Evolutionary conservation across 108 stramenopile genomes (phyloP), one percentile per base, ranked within the genome.

Genomic region (Skeletonema potamos): DNA sequence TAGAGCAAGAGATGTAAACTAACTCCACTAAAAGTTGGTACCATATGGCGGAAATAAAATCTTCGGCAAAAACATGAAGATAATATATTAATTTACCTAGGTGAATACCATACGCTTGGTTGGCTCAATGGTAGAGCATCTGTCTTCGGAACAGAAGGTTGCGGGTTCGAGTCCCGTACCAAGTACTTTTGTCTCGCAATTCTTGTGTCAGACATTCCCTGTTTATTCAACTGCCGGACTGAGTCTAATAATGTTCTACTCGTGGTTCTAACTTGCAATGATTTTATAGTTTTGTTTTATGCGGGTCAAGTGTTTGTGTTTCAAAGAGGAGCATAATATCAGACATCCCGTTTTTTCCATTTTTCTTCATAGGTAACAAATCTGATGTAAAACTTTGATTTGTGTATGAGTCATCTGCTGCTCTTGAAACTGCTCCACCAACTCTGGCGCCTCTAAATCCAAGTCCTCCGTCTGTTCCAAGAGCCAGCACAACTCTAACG

Each of bases 91-190:
- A 36, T 36, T 36, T 36, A 36, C 10, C 9, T 6, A 10, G 8
- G 1, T 7, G 9, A 8, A 13, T 0, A 41, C 4, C 15, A n/a
- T 15, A 34, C 13, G 77, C 77, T 79, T 71, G 58, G 66, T 82
- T 93, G 92, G 92, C 92, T 89, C 92, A 93, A 93, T 89, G 92
- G 92, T 82, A 93, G 92, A 89, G 92, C 92, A 87, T 93, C 87
- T 87, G 92, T 93, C 92, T 93, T 93, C 92, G 92, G 88, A 93
- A 93, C 92, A 87, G 87, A 93, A 90, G 92, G 92, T 89, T 93
- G 87, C 74, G 89, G 90, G 90, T 93, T 91, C 90, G 90, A 93
- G 85, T 86, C 92, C 90, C 89, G 76, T 79, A 84, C 64, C 51
- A 81, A 85, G 87, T 87, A 86, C 13, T 43, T 63, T 84, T 77